Evolutionary conservation across 2,329 filamentous ascomycete genomes (phyloP).

Genomic region (Monosporascus ibericus): DNA sequence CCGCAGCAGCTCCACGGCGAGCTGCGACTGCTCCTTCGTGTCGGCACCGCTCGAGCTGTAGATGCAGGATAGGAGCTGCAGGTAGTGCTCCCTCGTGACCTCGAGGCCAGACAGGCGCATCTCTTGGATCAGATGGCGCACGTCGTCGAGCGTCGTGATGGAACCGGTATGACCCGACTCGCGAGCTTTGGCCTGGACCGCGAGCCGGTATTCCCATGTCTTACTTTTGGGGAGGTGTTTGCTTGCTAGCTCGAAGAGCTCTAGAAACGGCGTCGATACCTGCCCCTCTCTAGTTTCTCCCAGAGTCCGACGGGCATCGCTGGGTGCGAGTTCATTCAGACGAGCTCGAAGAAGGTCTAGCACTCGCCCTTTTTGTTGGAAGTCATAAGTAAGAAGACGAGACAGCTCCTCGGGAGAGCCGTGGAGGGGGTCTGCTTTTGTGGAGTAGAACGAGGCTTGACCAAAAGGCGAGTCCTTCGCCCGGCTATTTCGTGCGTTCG

Average conservation of each 20-base stretch:
- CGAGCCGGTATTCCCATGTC: constrained; percentile 29
- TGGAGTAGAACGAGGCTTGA: constrained; percentile 18
- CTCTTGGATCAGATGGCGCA: constrained; percentile 28
- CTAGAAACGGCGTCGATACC: constrained; percentile 10
- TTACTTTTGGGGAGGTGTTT: constrained; percentile 21
- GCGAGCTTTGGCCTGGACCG: constrained; percentile 20
- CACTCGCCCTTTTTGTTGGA: constrained; percentile 18
- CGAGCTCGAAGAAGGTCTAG: constrained; percentile 17
- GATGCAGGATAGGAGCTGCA: constrained; percentile 33
- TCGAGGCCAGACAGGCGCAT: constrained; percentile 32
- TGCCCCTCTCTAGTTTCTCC: background rate
- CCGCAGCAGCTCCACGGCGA: constrained; percentile 38
- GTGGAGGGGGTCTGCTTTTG: constrained; percentile 2
- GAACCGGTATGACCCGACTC: constrained; percentile 7
- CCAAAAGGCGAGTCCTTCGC: constrained; percentile 5
- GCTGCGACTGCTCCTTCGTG: constrained; percentile 24
- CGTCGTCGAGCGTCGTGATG: constrained; percentile 11
- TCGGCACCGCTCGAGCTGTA: constrained; percentile 21
- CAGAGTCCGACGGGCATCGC: background rate
- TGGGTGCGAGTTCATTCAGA: constrained; percentile 12
- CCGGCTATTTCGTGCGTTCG: constrained; percentile 1
- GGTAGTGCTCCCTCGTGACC: constrained; percentile 28
- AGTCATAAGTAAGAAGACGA: constrained; percentile 14
- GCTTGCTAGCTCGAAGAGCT: constrained; percentile 21
- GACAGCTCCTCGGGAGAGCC: constrained; percentile 10